Base-by-base conservation (phyloP, 2,329 filamentous ascomycete genomes). In the Aureobasidium sp. region DNA sequence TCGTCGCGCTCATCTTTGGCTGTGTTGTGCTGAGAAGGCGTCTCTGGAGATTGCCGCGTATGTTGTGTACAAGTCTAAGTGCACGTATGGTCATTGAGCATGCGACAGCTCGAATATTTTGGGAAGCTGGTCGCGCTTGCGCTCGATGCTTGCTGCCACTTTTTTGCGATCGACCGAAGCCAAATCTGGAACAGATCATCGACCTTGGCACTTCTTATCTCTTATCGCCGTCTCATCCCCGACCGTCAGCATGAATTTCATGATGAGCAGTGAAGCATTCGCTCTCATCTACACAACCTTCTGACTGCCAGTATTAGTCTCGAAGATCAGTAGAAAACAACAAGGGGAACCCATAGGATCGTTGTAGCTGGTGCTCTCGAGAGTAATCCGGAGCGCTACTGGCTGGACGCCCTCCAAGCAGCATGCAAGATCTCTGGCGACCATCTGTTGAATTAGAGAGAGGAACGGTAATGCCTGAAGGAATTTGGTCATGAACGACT, bases 1-100 rank as follows among this genome's bases (percentile, higher is more conserved):
- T 60, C 25, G 58, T 59, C 11, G 44, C 61, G 50, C 59, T 61
- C 59, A 61, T 61, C 7, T 27, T 61, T 9, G 27, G 2, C 9
- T 21, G 54, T 30, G 42, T 39, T 27, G 42, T 29, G 42, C 32
- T 21, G n/a, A 39, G n/a, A 10, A 34, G 1, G 9, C 39, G 39
- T 45, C 42, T 57, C 9, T 57, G 53, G 9, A 30, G 2, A 5
- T 11, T 30, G 11, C 29, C n/a, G n/a, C 53, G 53, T 45, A 45
- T 27, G 9, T 36, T 57, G n/a, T 29, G 21, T 15, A 15, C 21
- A 1, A 47, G 5, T 21, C 32, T 44, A 4, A 13, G 37, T 13
- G 16, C n/a, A 9, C 21, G 13, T n/a, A 58, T 21, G 42, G 21
- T 47, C 54, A 58, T 58, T n/a, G 54, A 58, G 42, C 54, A 34